Base-by-base conservation (phyloP, 2,329 filamentous ascomycete species). In the Trichoderma endophyticum region DNA sequence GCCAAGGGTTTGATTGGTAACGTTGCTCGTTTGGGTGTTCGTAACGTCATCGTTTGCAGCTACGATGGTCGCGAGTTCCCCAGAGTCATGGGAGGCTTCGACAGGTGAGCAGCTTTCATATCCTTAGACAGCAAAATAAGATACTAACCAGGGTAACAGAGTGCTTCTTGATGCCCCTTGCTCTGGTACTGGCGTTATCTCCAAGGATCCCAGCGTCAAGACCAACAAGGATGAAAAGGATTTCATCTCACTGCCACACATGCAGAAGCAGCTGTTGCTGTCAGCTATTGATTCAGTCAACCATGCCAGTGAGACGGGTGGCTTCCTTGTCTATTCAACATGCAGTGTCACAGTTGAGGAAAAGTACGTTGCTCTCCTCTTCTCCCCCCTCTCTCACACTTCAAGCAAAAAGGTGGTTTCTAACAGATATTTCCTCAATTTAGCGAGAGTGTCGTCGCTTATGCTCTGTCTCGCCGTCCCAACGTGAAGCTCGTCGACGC, bases 1-100 rank as follows among this genome's bases (percentile, higher is more conserved):
- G 89, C 95, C 64, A 98, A 98, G 85, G 96, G 94, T 92, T 86
- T 99, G 69, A 98, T 99, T 76, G 96, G 96, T 84, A 98, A 99
- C 85, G 93, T 98, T 74, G 95, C 98, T 84, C 93, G 96, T 80
- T 87, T 98, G 14, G 96, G 96, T 61, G 93, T 92, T 75, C 94
- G 93, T 81, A 99, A 99, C 83, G 93, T 93, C 57, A 91, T 99
- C 74, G 95, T 99, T 21, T 98, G 93, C 85, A 95, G 97, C 84
- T 94, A 98, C 82, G 95, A 97, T 79, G 96, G 95, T 14, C 89
- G 95, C 61, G 94, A 97, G 76, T 99, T 98, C 81, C 96, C 96
- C 32, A 93, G 91, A 78, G 93, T 97, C 48, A 94, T 99, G 82
- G 96, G 95, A 72, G 96, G 96, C 14, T 99, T 99, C 75, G 96